These are phyloP conservation scores for Geotrichum europaeum DNA, from an alignment of 1,139 yeast genomes.

Conservation along the genomic window DNA sequence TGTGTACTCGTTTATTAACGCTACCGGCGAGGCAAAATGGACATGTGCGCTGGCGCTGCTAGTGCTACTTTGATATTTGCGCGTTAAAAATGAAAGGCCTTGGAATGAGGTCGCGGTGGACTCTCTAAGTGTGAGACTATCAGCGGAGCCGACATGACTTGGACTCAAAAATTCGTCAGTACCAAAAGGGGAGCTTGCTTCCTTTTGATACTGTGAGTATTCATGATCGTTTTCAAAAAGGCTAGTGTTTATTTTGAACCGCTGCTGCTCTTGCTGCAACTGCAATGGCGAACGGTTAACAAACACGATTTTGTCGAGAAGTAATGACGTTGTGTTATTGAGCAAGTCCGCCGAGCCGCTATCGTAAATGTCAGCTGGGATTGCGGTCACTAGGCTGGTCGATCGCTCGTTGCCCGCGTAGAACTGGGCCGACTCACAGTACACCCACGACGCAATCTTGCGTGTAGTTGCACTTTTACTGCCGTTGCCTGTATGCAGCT, in stretches of 20 bases:
- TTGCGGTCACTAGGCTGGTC: conserved; percentile 15
- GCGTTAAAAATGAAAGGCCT: not conserved
- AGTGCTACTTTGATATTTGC: not conserved
- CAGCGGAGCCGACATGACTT: not conserved
- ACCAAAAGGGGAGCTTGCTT: not conserved
- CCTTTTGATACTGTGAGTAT: not conserved
- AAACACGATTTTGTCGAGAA: not conserved
- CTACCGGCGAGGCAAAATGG: conserved; percentile 12
- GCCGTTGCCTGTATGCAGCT: not conserved
- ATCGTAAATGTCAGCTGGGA: conserved; percentile 9
- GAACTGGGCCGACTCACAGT: conserved; percentile 15
- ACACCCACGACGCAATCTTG: conserved; percentile 6
- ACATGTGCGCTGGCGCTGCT: conserved; percentile 7
- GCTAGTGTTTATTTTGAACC: not conserved
- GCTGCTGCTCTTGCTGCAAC: not conserved
- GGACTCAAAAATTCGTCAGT: not conserved
- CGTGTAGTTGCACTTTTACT: not conserved
- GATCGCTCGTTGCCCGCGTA: conserved; percentile 18
- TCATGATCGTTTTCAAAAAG: not conserved
- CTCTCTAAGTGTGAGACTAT: conserved; percentile 2
- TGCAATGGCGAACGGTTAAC: not conserved
- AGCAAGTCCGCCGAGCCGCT: not conserved
- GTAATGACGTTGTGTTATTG: conserved; percentile 3
- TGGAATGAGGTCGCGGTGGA: conserved; percentile 2
- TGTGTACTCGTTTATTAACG: conserved; percentile 7